phyloP scores from a whole-genome alignment of 1,139 yeast genomes.

The Saccharomyces hybrid region DNA sequence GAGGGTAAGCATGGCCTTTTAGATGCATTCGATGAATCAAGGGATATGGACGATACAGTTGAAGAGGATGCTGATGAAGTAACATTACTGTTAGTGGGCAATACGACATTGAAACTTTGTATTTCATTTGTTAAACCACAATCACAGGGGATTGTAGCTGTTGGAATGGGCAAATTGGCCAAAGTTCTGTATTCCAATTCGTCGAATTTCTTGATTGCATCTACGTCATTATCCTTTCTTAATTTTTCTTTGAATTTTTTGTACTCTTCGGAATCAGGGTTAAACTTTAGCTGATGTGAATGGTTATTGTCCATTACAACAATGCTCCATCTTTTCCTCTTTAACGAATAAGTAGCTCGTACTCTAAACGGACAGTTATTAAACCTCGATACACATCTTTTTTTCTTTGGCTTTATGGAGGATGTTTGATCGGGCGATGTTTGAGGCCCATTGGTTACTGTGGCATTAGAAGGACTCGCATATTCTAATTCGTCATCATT shows the following conservation, averaged over 20 bases:
- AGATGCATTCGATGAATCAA: not conserved
- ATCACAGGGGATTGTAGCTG: slow-evolving; percentile 30
- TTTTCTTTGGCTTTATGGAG: slow-evolving; percentile 18
- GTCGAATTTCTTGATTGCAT: slow-evolving; percentile 30
- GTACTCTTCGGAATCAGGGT: slow-evolving; percentile 31
- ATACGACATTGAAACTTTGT: slow-evolving; percentile 28
- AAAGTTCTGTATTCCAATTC: slow-evolving; percentile 31
- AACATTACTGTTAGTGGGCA: slow-evolving; percentile 19
- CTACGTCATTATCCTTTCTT: slow-evolving; percentile 24
- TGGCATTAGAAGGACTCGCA: not conserved
- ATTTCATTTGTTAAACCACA: slow-evolving; percentile 33
- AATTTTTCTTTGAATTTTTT: slow-evolving; percentile 28
- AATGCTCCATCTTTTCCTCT: slow-evolving; percentile 51
- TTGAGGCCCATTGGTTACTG: not conserved
- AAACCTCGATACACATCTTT: slow-evolving; percentile 30
- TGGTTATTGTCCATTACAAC: slow-evolving; percentile 53
- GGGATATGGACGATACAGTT: not conserved
- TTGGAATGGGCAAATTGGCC: slow-evolving; percentile 28
- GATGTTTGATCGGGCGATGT: not conserved
- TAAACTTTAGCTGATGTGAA: slow-evolving; percentile 30
- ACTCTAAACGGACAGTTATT: slow-evolving; percentile 60
- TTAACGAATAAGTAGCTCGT: slow-evolving; percentile 55
- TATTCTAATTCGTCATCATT: not conserved
- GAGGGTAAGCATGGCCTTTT: not conserved
- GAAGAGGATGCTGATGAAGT: not conserved